Evolutionary conservation across 257 asterid genomes (phyloP), one percentile per base, ranked within the genome.

Genomic region (Nyctanthes arbortristis): DNA sequence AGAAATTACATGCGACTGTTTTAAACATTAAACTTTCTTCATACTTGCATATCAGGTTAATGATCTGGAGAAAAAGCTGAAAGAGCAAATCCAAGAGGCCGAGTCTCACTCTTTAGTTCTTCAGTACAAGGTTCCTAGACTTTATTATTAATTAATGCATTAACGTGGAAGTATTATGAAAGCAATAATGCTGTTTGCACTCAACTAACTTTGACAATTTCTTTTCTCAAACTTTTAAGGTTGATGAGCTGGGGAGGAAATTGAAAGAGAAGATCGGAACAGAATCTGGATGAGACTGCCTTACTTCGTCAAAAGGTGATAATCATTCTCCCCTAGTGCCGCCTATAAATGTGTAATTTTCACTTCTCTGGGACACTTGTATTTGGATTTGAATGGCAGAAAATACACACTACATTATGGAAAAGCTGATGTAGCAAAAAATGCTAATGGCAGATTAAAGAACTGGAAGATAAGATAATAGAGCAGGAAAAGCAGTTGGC

Each of bases 51-150:
- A 56, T 67, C 92, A 93, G 99, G 83, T 87, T 39, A 82, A 74
- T 82, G 96, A 89, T 65, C 96, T 93, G 12, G 99, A 89, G 75
- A 78, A 66, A 72, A 82, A 83, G 76, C 80, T 93, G 77, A 87
- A 77, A 67, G 93, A 84, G 82, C 88, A 81, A 76, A 55, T 73
- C 32, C 84, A 81, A 56, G 87, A 84, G 58, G 73, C 85, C 18
- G 90, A 83, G 69, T 82, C 85, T 40, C 81, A 61, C 67, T 75
- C 89, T 63, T 47, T 77, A 60, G 39, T 75, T 75, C 97, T 89
- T 63, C 91, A 84, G 67, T 72, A 78, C 25, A 88, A 91, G 97
- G 99, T 93, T 64, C 65, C 52, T 34, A 65, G 5, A 56, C 28
- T 7, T 28, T 61, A 32, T 22, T 61, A 25, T 18, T 32, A n/a